Evolutionary conservation across 805 yeast species (phyloP).

Genomic region (Candida schatavii): DNA sequence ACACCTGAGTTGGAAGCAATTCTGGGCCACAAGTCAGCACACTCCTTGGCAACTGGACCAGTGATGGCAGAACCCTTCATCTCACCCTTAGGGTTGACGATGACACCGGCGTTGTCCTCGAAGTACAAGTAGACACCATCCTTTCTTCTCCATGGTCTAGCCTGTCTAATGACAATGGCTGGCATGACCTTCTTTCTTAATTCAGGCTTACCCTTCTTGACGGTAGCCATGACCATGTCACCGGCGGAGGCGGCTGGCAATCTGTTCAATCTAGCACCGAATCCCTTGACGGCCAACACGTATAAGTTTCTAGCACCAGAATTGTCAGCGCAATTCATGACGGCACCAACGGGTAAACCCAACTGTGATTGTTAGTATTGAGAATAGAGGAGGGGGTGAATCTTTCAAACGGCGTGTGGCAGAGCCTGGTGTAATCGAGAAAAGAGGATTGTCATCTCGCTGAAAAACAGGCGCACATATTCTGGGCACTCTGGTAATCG

Average conservation of each 20-base stretch:
- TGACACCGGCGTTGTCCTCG: constrained; percentile 99
- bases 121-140: constrained; percentile 99
- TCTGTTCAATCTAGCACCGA: constrained; percentile 99
- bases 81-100: constrained; percentile 99
- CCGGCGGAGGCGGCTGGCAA: constrained; percentile 99
- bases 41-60: constrained; percentile 99
- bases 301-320: constrained; percentile 99
- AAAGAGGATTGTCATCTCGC: too few species aligned
- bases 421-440: too few species aligned
- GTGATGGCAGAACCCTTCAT: constrained; percentile 99
- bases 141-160: constrained; percentile 99
- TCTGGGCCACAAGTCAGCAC: constrained; percentile 99
- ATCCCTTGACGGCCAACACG: constrained; percentile 98
- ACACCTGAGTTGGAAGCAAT: constrained; percentile 99
- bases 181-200: constrained; percentile 99
- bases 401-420: too few species aligned
- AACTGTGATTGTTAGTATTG: constrained; percentile 58
- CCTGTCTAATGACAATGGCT: constrained; percentile 98
- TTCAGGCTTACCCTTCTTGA: constrained; percentile 99
- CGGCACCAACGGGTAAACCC: constrained; percentile 99
- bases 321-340: constrained; percentile 99
- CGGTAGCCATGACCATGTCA: constrained; percentile 99
- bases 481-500: too few species aligned
- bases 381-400: too few species aligned
- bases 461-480: too few species aligned